Percentiles rank a stretch among this genome's conserved stretches.
Evolutionary conservation across 352 stramenopile genomes (phyloP).

Genomic region (Aphanomyces astaci): DNA sequence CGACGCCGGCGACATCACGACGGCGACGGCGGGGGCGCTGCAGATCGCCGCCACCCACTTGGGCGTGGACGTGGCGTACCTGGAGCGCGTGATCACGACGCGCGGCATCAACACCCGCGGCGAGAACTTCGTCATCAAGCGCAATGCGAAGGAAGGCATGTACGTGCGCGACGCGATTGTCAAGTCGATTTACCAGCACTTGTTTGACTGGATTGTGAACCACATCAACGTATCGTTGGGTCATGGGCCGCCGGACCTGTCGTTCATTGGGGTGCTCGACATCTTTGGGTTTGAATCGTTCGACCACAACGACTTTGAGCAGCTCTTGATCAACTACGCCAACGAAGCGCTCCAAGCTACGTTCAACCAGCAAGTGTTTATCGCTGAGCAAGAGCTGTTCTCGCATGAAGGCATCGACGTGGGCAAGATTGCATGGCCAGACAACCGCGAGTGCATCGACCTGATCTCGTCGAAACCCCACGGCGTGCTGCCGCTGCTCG

Average conservation of each 20-base stretch:
- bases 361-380: constrained; percentile 88
- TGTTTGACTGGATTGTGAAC: constrained; percentile 80
- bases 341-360: constrained; percentile 84
- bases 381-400: constrained; percentile 78
- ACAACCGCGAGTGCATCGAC: constrained; percentile 82
- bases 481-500: constrained; percentile 67
- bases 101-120: constrained; percentile 68
- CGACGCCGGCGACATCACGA: constrained; percentile 58
- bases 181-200: constrained; percentile 89
- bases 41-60: constrained; percentile 33
- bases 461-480: constrained; percentile 74
- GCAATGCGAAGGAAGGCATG: constrained; percentile 65
- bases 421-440: constrained; percentile 72
- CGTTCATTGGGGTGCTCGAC: constrained; percentile 93
- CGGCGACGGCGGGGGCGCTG: constrained; percentile 42
- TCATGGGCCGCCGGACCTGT: constrained; percentile 54
- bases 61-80: constrained; percentile 50
- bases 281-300: constrained; percentile 98
- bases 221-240: constrained; percentile 79
- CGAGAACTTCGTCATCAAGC: constrained; percentile 75
- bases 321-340: constrained; percentile 86
- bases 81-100: constrained; percentile 73
- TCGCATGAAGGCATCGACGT: constrained; percentile 72
- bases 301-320: constrained; percentile 88
- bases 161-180: constrained; percentile 88